Base-by-base conservation (phyloP, 345 rosid species). In the Bruguiera sexangula region DNA sequence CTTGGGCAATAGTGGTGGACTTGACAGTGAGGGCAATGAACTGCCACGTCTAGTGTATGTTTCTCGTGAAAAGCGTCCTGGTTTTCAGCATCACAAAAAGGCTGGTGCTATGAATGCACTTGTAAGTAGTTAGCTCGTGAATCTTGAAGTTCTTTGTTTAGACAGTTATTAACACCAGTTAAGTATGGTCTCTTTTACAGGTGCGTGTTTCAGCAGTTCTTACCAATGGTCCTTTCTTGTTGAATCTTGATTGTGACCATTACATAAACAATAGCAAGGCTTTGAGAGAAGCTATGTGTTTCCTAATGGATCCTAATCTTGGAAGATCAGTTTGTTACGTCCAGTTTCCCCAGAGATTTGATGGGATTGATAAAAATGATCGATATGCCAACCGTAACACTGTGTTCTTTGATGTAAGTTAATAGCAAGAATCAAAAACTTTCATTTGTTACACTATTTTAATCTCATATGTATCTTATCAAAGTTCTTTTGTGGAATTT, bases 101-200 rank as follows among this genome's bases (percentile, higher is more conserved):
- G 80, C 76, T 48, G 80, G 80, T 72, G 80, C 80, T 21, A 77
- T 77, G 80, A 77, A 72, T 72, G 60, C 76, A n/a, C 69, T 77
- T 67, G 80, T 77, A 76, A 76, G 80, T 76, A n/a, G 30, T 66
- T 57, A 8, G 69, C 62, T 31, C 8, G 24, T 32, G 48, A 66
- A 27, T 60, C 54, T 29, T 20, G 34, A 55, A 20, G 2, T 13
- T 10, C 21, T 18, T 6, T 46, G 29, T 43, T 13, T 55, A 22
- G 59, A 21, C 22, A 21, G 59, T 10, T 11, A 2, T 55, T 55
- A 8, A 19, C 30, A 18, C 20, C n/a, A 37, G 6, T 36, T 21
- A 48, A 6, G 3, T 65, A 2, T 62, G 48, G 48, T 19, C 19
- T 22, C 27, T 37, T 51, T 4, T 61, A 30, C 52, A 77, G 80